phyloP scores from a whole-genome alignment of 345 rosid genomes.

The Euphorbia pulcherrima region DNA sequence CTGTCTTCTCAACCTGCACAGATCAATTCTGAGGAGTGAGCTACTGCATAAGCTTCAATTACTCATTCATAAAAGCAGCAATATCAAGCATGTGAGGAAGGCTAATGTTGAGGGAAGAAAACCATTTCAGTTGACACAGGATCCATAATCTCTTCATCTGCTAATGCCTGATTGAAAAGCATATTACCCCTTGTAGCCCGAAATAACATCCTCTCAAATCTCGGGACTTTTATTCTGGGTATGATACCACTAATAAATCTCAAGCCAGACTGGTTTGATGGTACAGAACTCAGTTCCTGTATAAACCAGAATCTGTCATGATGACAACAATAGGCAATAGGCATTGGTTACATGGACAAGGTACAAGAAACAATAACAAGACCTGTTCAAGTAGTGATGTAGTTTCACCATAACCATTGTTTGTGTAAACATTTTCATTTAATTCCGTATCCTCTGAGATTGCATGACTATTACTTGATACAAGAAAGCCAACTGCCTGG shows the following conservation, averaged over 20 bases:
- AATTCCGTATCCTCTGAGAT: conserved; percentile 67
- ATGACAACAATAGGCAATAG: conserved; percentile 14
- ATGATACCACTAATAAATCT: conserved; percentile 86
- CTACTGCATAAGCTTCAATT: conserved; percentile 3
- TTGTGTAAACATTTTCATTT: conserved; percentile 60
- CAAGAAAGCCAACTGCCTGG: conserved; percentile 81
- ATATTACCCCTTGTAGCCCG: conserved; percentile 98
- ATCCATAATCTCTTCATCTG: conserved; percentile 86
- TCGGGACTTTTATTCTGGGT: conserved; percentile 60
- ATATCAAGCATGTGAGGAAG: conserved; percentile 6
- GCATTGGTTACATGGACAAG: conserved; percentile 19
- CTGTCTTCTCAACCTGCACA: conserved; percentile 74
- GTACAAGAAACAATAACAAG: conserved; percentile 18
- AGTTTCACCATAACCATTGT: conserved; percentile 44
- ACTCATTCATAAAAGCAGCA: conserved; percentile 1
- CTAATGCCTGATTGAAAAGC: conserved; percentile 92
- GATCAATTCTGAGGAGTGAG: conserved; percentile 13
- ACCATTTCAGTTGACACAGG: conserved; percentile 86
- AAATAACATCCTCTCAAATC: conserved; percentile 91
- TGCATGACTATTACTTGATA: conserved; percentile 64
- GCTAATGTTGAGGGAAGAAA: conserved; percentile 20
- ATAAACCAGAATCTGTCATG: conserved; percentile 23
- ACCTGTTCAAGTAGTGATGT: conserved; percentile 83
- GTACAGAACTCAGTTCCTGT: conserved; percentile 63
- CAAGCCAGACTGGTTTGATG: conserved; percentile 71